Evolutionary conservation across 495 filamentous ascomycete species (phyloP), one percentile per base, ranked within the genome.

Genomic region (Aspergillus cristatus): DNA sequence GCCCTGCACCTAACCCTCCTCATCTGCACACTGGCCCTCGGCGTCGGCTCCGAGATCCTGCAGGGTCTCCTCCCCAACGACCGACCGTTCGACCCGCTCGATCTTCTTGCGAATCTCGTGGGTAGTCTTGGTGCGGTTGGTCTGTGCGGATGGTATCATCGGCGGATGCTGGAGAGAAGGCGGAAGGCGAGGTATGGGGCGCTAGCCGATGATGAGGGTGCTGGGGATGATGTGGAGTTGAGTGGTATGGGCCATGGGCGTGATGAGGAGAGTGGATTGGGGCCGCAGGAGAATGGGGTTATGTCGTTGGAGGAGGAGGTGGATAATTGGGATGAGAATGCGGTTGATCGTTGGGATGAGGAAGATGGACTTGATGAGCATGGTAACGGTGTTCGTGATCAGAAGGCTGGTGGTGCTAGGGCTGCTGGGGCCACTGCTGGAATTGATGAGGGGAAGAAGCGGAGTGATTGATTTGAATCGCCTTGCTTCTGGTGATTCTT

Each of bases 121-220:
- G 91, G 93, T 28, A 87, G 81, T 40, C 57, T 81, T 12, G 63
- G 65, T 1, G 87, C 75, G 0, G 54, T 96, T 31, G 79, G 71
- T 6, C 51, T 94, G 18, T 89, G 84, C 51, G 78, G 76, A 38
- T 87, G 84, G 81, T 98, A 97, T 45, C 91, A 98, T 61, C 82
- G 82, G 42, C 77, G 91, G 28, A 97, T 97, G 93, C 67, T 98
- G 34, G 88, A 96, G 53, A 71, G 91, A 35, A 86, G 86, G 50
- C 75, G 93, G 33, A 65, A 78, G 51, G 76, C 76, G 30, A 83
- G 81, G 44, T 71, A 74, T 26, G 89, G 93, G 47, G 67, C 70
- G 14, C 60, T 76, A 12, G 77, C 85, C 4, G 20, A 24, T 24
- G 20, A 24, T 24, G 68, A 75, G 4, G 71, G 67, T 22, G 72